Base-by-base conservation (phyloP, 202 grass and related monocot genomes). In the Eragrostis tef region DNA sequence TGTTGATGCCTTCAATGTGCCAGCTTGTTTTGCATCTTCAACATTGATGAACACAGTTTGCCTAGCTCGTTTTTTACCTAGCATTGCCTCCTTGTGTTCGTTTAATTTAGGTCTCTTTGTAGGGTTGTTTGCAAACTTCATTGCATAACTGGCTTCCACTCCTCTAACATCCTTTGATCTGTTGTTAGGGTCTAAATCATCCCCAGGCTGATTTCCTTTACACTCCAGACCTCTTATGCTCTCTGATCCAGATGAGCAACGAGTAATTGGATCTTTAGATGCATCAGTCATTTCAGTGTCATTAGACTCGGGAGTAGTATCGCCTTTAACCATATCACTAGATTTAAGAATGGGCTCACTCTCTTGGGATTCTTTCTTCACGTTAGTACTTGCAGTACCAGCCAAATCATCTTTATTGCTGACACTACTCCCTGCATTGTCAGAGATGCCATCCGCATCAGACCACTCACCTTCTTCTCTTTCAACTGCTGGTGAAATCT, bases 401-500 rank as follows among this genome's bases (percentile, higher is more conserved):
- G 36, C 26, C 0, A 14, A 66, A 53, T 91, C 88, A 46, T 93
- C 86, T 84, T 85, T 89, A 68, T 85, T 86, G 83, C 86, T 92
- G 9, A 70, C 27, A 86, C 81, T 85, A 65, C 75, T 85, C 48
- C 74, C 80, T 11, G 20, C 75, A 19, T 75, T 88, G 34, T 99
- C 93, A 83, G 85, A 84, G 83, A 82, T 83, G 36, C 72, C 84
- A 80, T 93, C 96, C 76, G 87, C 81, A 86, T 99, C 96, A 87
- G 96, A 99, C 96, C 96, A 99, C 72, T 99, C 96, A 9, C 96
- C 96, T 83, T 96, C 96, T 95, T 99, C 96, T 90, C 89, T 99
- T 89, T 99, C 96, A 88, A 76, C 69, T 52, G 71, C 51, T 71
- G 83, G 81, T 43, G 69, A 26, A 83, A 77, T 67, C 31, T 89